Conservation (phyloP, 129 eudicot genomes). For the Flaveria robusta region DNA sequence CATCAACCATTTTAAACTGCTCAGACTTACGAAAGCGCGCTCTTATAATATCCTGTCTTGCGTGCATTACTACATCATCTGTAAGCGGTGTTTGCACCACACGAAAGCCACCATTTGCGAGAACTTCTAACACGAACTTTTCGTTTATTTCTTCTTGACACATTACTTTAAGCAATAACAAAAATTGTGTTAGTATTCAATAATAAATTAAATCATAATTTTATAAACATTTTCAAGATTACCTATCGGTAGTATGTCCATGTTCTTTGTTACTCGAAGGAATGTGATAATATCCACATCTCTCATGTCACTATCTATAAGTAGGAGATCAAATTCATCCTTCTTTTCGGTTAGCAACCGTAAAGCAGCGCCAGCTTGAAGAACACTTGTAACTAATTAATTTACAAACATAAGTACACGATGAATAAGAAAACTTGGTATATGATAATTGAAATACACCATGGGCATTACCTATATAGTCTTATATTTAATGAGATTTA, state of each 20-base stretch:
- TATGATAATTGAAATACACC: too few species aligned
- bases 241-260: constrained; percentile 34
- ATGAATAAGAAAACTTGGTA: neutral
- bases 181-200: neutral
- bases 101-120: constrained; percentile 30
- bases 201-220: neutral
- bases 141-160: constrained; percentile 11
- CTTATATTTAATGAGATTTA: too few species aligned
- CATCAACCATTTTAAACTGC: neutral
- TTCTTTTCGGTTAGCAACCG: constrained; percentile 15
- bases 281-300: constrained; percentile 33
- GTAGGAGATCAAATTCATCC: constrained; percentile 25
- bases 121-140: constrained; percentile 10
- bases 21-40: constrained; percentile 10
- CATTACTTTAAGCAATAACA: constrained; percentile 23
- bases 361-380: constrained; percentile 26
- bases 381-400: constrained; percentile 35
- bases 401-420: neutral
- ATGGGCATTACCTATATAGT: too few species aligned
- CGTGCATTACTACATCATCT: neutral
- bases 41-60: constrained; percentile 23
- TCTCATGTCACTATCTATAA: constrained; percentile 14
- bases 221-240: neutral
- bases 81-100: constrained; percentile 18
- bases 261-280: constrained; percentile 24